Conservation (phyloP, 176 grass and related monocot genomes). For the Oryza nivara region DNA sequence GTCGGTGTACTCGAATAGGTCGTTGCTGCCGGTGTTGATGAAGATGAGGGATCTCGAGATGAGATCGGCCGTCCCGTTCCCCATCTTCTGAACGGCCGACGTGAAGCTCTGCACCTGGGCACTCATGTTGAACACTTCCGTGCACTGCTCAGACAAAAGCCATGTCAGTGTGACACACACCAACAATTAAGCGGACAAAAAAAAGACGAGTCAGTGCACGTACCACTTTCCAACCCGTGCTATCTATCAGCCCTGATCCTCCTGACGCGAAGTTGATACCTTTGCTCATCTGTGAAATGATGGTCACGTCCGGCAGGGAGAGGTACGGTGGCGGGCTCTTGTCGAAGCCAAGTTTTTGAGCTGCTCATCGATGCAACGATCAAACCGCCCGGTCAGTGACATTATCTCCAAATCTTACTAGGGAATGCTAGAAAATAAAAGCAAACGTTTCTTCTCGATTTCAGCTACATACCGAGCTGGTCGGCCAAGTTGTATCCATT, state of each 20-base stretch:
- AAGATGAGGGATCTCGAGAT: slow-evolving; percentile 60
- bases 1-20: slow-evolving; percentile 51
- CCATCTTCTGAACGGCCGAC: not conserved
- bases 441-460: not conserved
- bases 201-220: no score
- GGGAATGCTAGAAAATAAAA: not conserved
- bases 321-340: slow-evolving; percentile 74
- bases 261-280: slow-evolving; percentile 90
- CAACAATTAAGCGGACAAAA: not conserved
- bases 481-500: slow-evolving; percentile 84
- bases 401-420: not conserved
- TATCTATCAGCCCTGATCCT: slow-evolving; percentile 62
- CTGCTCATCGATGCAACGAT: slow-evolving; percentile 19
- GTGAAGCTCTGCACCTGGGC: slow-evolving; percentile 54
- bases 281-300: slow-evolving; percentile 41
- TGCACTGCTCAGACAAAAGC: slow-evolving; percentile 1
- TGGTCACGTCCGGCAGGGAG: slow-evolving; percentile 42
- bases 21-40: slow-evolving; percentile 66
- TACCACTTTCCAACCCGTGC: slow-evolving; percentile 32
- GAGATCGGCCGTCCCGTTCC: slow-evolving; percentile 8
- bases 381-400: not conserved
- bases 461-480: slow-evolving; percentile 56
- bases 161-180: not conserved
- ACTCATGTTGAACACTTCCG: not conserved
- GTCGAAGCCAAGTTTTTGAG: slow-evolving; percentile 58